Base-by-base conservation (phyloP, 2,329 filamentous ascomycete species). In the Fusarium camptoceras region DNA sequence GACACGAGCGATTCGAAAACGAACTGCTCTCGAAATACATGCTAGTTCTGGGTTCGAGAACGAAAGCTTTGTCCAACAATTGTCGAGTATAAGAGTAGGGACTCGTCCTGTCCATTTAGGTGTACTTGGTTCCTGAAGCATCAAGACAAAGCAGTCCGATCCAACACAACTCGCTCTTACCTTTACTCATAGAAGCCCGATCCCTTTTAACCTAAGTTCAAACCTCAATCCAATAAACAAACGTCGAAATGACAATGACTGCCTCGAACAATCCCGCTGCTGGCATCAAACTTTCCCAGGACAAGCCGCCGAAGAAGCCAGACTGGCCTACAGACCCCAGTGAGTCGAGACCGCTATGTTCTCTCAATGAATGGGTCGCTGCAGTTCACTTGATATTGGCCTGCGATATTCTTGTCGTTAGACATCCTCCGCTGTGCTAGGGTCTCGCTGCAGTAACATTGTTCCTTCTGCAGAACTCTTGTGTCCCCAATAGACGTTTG, bases 271-370 rank as follows among this genome's bases (percentile, higher is more conserved):
- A 50, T 12, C 20, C 46, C 10, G 30, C 37, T 48, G 55, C 50
- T 43, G 27, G 55, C 11, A 41, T 51, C 46, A 41, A 46, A 25
- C 48, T 66, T 42, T 44, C 43, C 16, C 53, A 60, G n/a, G 53
- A 41, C 6, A 50, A 70, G 39, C 68, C 53, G 43, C 53, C 72
- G 7, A 69, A 64, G 31, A 56, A 59, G 20, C 56, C 63, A 1
- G 59, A 44, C n/a, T 56, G 56, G 51, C 68, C 68, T 18, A 60
- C 27, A n/a, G 68, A 71, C 16, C 68, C 68, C 0, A 8, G 68
- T 71, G n/a, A 68, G 68, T 44, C 27, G 12, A 30, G 15, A 9
- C 5, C 12, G 22, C 12, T 24, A 27, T n/a, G 8, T 6, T 47
- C 7, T 18, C 25, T 46, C n/a, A 44, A 44, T 12, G 44, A 25